Evolutionary conservation across 1,284 basidiomycete genomes (phyloP), one percentile per base, ranked within the genome.

Genomic region (Apiotrichum brassicae): DNA sequence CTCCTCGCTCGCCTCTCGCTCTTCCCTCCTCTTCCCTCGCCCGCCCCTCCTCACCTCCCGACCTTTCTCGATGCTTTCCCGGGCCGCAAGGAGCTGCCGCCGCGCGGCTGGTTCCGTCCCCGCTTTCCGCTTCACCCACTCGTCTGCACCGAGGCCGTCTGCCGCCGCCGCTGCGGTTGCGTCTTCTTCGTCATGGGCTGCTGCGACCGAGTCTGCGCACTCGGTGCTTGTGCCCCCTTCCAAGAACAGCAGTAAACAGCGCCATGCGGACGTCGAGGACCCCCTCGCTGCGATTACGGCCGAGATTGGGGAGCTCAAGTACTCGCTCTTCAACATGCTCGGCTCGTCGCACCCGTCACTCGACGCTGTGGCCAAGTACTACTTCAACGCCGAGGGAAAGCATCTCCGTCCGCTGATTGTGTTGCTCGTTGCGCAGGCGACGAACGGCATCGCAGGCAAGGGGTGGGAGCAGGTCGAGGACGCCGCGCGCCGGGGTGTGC

Each of bases 361-460:
- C 49, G 84, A 86, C 57, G 81, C 86, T 49, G 85, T 97, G 54
- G 91, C 93, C 4, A 83, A 90, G 60, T 95, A 92, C 75, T 97
- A 97, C 76, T 95, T 97, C 71, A 78, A 87, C 53, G 86, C 88
- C 20, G 75, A 76, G 51, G 76, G 76, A 4, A 95, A 95, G 69
- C 91, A 97, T 66, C 79, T 97, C 22, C 82, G 94, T 14, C 92
- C 94, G 1, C 77, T 94, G 57, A 79, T 97, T 38, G 87, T 97
- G 26, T 80, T 98, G 25, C 81, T 98, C 42, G 90, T 97, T 75
- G 78, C 86, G 26, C 85, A 86, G 58, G 94, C 93, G 9, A 95
- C 92, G 25, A 95, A 97, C 64, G 87, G 81, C 43, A 71, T 90
- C 66, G 78, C 81, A 43, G 72, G 66, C 1, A 23, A 37, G 18